These are phyloP conservation scores for Collybiopsis luxurians DNA, from an alignment of 768 basidiomycete species.

Conservation along the genomic window DNA sequence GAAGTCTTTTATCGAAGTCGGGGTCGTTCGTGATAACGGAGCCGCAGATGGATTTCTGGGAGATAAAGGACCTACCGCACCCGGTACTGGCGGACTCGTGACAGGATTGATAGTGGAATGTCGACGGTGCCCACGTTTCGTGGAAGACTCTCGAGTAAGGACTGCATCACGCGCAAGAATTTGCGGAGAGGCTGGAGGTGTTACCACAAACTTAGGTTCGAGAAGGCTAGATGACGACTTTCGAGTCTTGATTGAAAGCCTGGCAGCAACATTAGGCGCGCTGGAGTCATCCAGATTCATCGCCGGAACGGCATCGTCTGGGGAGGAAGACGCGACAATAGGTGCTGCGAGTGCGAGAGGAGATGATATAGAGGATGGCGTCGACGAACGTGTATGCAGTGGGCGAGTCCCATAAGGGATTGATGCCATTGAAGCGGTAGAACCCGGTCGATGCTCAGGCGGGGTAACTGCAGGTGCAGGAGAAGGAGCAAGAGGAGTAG, in stretches of 20 bases:
- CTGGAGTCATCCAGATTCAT: conserved; percentile 62
- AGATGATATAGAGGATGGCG: conserved; percentile 85
- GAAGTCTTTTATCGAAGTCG: conserved; percentile 97
- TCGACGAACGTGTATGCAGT: conserved; percentile 79
- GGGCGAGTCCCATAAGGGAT: conserved; percentile 30
- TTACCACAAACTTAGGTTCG: conserved; percentile 63
- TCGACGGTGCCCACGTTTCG: conserved; percentile 62
- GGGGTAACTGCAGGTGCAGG: conserved; percentile 70
- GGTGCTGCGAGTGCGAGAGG: conserved; percentile 84
- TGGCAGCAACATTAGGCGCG: conserved; percentile 18
- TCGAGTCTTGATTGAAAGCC: conserved; percentile 53
- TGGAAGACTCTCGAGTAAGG: conserved; percentile 43
- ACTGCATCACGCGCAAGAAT: conserved; percentile 42
- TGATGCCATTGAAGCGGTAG: conserved; percentile 15
- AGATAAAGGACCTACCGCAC: conserved; percentile 64
- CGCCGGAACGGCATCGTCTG: conserved; percentile 58
- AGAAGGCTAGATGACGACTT: conserved; percentile 66
- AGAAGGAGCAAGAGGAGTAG: conserved; percentile 29
- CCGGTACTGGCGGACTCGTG: conserved; percentile 40
- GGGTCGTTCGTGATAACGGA: conserved; percentile 73
- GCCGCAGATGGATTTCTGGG: conserved; percentile 81
- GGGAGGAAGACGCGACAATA: conserved; percentile 66
- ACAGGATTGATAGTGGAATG: conserved; percentile 70
- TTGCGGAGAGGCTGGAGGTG: conserved; percentile 74
- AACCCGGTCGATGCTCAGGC: conserved; percentile 23